These are phyloP conservation scores for Populus hybrid DNA, from an alignment of 441 rosid genomes.

Conservation along the genomic window DNA sequence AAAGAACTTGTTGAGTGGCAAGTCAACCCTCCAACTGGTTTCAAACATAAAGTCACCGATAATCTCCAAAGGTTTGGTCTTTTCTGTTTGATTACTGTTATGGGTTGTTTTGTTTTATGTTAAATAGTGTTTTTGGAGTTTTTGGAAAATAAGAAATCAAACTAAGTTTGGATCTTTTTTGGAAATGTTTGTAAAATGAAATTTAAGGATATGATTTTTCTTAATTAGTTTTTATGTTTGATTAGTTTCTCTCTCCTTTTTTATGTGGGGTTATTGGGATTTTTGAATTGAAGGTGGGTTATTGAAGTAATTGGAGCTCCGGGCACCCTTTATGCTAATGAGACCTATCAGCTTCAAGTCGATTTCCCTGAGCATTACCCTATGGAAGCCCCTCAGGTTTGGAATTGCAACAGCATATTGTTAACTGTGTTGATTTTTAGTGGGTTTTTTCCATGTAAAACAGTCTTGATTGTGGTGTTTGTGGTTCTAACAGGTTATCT, in stretches of 20 bases:
- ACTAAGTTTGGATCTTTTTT: not conserved
- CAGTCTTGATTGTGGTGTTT: not conserved
- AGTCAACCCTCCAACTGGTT: slow-evolving; percentile 85
- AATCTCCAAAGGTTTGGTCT: slow-evolving; percentile 74
- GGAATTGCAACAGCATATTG: not conserved
- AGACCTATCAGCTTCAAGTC: slow-evolving; percentile 91
- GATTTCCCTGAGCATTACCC: slow-evolving; percentile 99
- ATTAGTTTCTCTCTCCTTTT: not conserved
- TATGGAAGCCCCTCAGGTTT: slow-evolving; percentile 99
- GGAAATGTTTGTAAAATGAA: not conserved
- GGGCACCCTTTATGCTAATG: slow-evolving; percentile 87
- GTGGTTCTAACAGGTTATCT: slow-evolving; percentile 59
- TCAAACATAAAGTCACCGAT: slow-evolving; percentile 91
- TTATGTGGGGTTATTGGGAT: not conserved
- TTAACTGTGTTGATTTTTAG: not conserved
- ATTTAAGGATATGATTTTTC: not conserved
- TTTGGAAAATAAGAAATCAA: not conserved
- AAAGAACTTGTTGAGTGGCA: slow-evolving; percentile 98
- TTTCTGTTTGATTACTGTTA: not conserved
- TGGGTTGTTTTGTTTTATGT: not conserved
- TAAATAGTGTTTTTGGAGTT: not conserved
- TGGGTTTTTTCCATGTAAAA: not conserved
- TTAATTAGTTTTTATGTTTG: not conserved
- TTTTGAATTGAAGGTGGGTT: slow-evolving; percentile 65
- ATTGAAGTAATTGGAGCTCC: slow-evolving; percentile 94